phyloP scores from a whole-genome alignment of 208 protist species.

The Crithidia fasciculata region DNA sequence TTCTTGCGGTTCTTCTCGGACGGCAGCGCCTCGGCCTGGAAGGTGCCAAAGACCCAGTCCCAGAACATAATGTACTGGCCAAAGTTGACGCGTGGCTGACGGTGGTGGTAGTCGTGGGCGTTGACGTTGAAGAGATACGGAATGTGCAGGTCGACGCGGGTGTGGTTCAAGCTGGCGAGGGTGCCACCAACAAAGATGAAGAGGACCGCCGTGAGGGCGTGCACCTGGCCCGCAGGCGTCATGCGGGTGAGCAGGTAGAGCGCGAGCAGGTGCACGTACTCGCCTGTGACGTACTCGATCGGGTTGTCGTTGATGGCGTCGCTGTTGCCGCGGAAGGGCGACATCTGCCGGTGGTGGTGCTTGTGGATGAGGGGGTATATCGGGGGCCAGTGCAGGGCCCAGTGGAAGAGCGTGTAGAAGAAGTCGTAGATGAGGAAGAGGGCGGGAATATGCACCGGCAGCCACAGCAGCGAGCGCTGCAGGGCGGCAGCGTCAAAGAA shows the following conservation, averaged over 20 bases:
- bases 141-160: slow-evolving; percentile 80
- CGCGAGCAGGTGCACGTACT: slow-evolving; percentile 89
- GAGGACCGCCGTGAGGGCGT: slow-evolving; percentile 58
- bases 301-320: slow-evolving; percentile 94
- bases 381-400: slow-evolving; percentile 80
- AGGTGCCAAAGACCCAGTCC: slow-evolving; percentile 91
- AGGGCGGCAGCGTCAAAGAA: slow-evolving; percentile 38
- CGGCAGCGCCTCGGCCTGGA: slow-evolving; percentile 49
- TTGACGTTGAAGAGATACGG: slow-evolving; percentile 87
- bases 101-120: slow-evolving; percentile 91
- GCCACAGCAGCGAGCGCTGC: slow-evolving; percentile 43
- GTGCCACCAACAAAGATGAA: slow-evolving; percentile 89
- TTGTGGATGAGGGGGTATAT: slow-evolving; percentile 92
- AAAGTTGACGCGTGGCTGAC: slow-evolving; percentile 88
- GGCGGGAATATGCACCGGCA: slow-evolving; percentile 57
- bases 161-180: slow-evolving; percentile 91
- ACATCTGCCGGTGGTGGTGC: slow-evolving; percentile 91
- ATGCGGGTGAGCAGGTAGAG: slow-evolving; percentile 78
- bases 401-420: slow-evolving; percentile 92
- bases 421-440: slow-evolving; percentile 92
- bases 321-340: slow-evolving; percentile 87
- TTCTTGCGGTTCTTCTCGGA: slow-evolving; percentile 18
- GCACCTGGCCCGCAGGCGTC: slow-evolving; percentile 55
- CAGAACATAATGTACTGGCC: slow-evolving; percentile 95
- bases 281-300: slow-evolving; percentile 88